Conservation (phyloP, 1,284 basidiomycete genomes). For the Mrakiaceae sp. region DNA sequence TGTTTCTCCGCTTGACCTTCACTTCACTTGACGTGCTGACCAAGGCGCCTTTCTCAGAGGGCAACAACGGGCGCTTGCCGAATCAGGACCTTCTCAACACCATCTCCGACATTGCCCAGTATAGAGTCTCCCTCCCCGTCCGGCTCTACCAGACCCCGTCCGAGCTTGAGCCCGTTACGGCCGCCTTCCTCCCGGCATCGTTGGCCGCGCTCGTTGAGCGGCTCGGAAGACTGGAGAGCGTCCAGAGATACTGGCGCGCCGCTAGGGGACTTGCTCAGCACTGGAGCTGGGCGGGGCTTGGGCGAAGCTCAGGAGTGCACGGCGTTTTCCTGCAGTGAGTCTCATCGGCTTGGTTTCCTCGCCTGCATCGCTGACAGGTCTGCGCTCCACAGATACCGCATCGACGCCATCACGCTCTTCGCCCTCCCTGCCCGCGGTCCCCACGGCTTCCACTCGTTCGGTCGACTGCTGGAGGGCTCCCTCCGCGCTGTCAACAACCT, state of each 20-base stretch:
- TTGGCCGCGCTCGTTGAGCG: not conserved
- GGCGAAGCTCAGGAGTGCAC: constrained; percentile 35
- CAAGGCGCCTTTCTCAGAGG: constrained; percentile 48
- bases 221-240: not conserved
- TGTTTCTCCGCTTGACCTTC: constrained; percentile 23
- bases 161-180: not conserved
- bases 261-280: constrained; percentile 28
- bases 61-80: constrained; percentile 83
- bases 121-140: constrained; percentile 59
- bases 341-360: constrained; percentile 5
- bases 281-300: constrained; percentile 29
- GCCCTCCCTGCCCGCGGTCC: constrained; percentile 79
- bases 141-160: constrained; percentile 58
- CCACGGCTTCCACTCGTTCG: constrained; percentile 87
- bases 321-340: constrained; percentile 36
- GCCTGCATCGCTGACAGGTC: not conserved
- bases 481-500: constrained; percentile 83
- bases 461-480: constrained; percentile 74
- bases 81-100: constrained; percentile 93
- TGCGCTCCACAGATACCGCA: constrained; percentile 55
- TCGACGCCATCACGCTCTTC: constrained; percentile 87
- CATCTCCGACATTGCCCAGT: constrained; percentile 57
- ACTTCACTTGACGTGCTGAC: not conserved
- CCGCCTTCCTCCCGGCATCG: not conserved
- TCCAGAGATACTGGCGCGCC: constrained; percentile 18